Evolutionary conservation across 768 basidiomycete genomes (phyloP).

Genomic region (Boletus barrowsii): DNA sequence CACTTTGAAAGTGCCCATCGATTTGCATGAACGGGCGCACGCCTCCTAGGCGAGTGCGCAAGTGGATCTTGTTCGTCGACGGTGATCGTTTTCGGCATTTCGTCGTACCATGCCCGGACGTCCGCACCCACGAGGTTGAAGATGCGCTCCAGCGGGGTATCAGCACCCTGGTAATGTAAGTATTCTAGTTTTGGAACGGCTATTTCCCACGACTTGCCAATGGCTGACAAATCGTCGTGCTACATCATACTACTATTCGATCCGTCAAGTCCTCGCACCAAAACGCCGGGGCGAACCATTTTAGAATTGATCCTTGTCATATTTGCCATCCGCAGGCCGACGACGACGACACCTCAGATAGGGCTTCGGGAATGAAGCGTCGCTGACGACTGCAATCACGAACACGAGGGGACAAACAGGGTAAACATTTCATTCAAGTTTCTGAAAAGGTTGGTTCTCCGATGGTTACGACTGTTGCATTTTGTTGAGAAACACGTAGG

Average conservation of each 20-base stretch:
- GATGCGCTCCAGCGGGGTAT: conserved; percentile 90
- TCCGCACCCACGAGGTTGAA: conserved; percentile 58
- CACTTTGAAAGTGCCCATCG: conserved; percentile 67
- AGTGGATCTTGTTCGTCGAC: conserved; percentile 31
- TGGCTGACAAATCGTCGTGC: too few relatives aligned
- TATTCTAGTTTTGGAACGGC: too few relatives aligned
- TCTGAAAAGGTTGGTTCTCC: conserved; percentile 71
- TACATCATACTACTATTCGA: too few relatives aligned
- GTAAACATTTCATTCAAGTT: conserved; percentile 89
- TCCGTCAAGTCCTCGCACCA: conserved; percentile 95
- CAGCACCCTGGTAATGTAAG: conserved; percentile 82
- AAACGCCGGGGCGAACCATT: conserved; percentile 88
- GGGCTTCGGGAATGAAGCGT: too few relatives aligned
- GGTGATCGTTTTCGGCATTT: conserved; percentile 21
- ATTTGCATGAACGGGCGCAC: conserved; percentile 40
- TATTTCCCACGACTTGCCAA: too few relatives aligned
- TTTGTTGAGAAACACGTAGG: conserved; percentile 45
- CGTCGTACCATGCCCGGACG: conserved; percentile 3
- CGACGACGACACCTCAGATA: too few relatives aligned
- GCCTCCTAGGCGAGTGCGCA: conserved; percentile 36
- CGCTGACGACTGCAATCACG: conserved; percentile 86
- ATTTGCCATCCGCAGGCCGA: conserved; percentile 88
- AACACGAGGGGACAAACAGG: conserved; percentile 79
- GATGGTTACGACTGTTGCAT: neutral
- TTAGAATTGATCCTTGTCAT: conserved; percentile 85